Evolutionary conservation across 2,329 filamentous ascomycete species (phyloP).

Genomic region (Rachicladosporium sp.): DNA sequence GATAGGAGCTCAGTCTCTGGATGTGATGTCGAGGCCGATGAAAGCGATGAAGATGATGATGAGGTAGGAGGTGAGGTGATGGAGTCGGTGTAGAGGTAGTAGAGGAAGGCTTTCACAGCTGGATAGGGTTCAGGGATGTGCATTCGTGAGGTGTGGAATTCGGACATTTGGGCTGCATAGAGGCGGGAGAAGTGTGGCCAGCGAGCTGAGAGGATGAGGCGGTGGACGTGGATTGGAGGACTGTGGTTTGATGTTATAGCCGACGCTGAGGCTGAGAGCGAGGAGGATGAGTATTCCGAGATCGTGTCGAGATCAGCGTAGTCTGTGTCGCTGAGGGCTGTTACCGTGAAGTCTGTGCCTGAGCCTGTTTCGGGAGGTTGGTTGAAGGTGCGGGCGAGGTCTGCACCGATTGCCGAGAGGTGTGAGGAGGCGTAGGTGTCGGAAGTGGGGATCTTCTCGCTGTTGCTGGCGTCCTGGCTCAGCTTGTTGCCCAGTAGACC

Average conservation of each 20-base stretch:
- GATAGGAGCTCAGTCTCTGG: constrained; percentile 21
- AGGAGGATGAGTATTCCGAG: constrained; percentile 31
- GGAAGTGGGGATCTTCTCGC: constrained; percentile 36
- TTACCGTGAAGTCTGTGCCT: constrained; percentile 83
- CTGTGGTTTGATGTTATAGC: constrained; percentile 47
- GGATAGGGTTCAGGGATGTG: constrained; percentile 94
- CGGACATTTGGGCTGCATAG: constrained; percentile 88
- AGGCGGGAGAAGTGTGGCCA: constrained; percentile 95
- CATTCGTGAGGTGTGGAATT: constrained; percentile 95
- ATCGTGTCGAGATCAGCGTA: constrained; percentile 44
- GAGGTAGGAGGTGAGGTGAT: constrained; percentile 39
- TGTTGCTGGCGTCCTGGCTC: constrained; percentile 24
- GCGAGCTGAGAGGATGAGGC: constrained; percentile 81
- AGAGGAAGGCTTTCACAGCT: constrained; percentile 86
- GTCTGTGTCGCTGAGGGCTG: constrained; percentile 63
- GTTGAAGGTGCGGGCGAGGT: constrained; percentile 80
- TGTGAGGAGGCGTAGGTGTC: constrained; percentile 41
- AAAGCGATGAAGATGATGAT: constrained; percentile 1
- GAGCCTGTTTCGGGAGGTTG: constrained; percentile 71
- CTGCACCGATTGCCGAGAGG: constrained; percentile 60
- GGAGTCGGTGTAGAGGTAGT: constrained; percentile 93
- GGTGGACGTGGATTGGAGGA: constrained; percentile 83
- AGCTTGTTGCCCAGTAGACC: constrained; percentile 73
- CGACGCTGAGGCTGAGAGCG: constrained; percentile 29
- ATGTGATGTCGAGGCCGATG: no score